Percentiles rank a stretch among this genome's conserved stretches.
Conservation (phyloP, 2,329 filamentous ascomycete genomes). For the Cyphellophora europaea region DNA sequence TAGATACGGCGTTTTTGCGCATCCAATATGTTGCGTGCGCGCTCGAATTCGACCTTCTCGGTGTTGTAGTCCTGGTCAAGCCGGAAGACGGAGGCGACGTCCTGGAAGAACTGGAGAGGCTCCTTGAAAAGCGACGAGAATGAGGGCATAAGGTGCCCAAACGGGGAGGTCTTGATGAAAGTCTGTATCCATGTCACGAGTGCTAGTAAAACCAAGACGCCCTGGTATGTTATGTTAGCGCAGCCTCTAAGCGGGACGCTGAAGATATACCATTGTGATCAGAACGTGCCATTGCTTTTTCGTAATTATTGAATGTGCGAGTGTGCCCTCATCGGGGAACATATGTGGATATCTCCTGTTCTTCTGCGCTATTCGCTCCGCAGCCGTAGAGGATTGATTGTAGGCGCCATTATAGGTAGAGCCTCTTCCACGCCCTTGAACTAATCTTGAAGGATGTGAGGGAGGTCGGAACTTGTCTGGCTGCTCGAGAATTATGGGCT, state of each 20-base stretch:
- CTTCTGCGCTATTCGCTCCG: conserved; percentile 58
- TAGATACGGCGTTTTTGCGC: conserved; percentile 79
- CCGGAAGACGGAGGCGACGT: conserved; percentile 62
- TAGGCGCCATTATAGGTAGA: conserved; percentile 61
- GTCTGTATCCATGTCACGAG: conserved; percentile 21
- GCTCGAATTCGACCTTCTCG: conserved; percentile 58
- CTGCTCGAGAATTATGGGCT: conserved; percentile 69
- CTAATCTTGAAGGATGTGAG: conserved; percentile 68
- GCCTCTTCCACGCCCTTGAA: conserved; percentile 53
- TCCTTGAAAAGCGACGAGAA: conserved; percentile 58
- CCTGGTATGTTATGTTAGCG: conserved; percentile 35
- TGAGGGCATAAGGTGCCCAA: conserved; percentile 66
- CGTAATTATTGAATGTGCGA: conserved; percentile 76
- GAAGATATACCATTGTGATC: conserved; percentile 64
- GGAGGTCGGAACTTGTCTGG: conserved; percentile 85
- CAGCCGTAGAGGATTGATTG: conserved; percentile 34
- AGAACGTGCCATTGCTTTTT: conserved; percentile 66
- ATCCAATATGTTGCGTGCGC: conserved; percentile 69
- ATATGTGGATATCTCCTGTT: conserved; percentile 74
- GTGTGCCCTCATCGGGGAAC: conserved; percentile 75
- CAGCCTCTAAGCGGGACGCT: too few species aligned
- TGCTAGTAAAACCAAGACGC: conserved; percentile 27
- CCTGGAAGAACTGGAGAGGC: conserved; percentile 57
- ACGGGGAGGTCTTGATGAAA: conserved; percentile 53
- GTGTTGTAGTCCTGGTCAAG: conserved; percentile 68